Base-by-base conservation (phyloP, 2,329 filamentous ascomycete genomes). In the Aspergillus thermomutatus region DNA sequence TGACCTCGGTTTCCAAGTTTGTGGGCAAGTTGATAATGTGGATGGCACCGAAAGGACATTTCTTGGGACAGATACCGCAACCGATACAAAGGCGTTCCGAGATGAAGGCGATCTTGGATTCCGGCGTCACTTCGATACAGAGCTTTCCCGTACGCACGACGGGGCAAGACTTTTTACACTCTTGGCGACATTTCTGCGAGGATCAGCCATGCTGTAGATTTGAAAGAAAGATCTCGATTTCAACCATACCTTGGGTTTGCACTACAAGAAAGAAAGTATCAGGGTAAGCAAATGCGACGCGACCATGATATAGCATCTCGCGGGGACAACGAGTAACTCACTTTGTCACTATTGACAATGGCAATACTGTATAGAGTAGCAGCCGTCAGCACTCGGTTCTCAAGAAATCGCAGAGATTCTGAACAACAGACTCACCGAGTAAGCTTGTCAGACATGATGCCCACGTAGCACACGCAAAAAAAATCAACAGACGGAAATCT, bases 21-120 rank as follows among this genome's bases (percentile, higher is more conserved):
- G 94, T 99, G 67, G 95, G 94, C 83, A 99, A 82, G 82, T 99
- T 99, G 91, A 99, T 99, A 77, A 99, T 99, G 76, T 93, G 95
- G 79, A 99, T 99, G 64, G 94, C 94, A 72, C 92, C 89, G 78
- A 99, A 99, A 17, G 94, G 94, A 77, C 94, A 99, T 78, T 97
- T 97, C 83, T 99, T 99, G 47, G 93, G 92, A 78, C 95, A 99
- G 80, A 99, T 99, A 87, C 94, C 95, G 74, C 95, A 99, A 77
- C 94, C 94, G 70, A 97, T 97, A 76, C 93, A 97, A 61, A 97
- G 86, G 63, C 86, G 87, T 78, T 99, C 94, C 64, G 93, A 97
- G 71, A 99, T 96, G 83, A 97, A 99, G 75, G 94, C 94, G 68
- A 99, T 93, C 72, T 93, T 93, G 64, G 93, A 95, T 57, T 90